These are phyloP conservation scores for Aristolochia contorta DNA, from an alignment of 164 flowering plant genomes.

Conservation along the genomic window DNA sequence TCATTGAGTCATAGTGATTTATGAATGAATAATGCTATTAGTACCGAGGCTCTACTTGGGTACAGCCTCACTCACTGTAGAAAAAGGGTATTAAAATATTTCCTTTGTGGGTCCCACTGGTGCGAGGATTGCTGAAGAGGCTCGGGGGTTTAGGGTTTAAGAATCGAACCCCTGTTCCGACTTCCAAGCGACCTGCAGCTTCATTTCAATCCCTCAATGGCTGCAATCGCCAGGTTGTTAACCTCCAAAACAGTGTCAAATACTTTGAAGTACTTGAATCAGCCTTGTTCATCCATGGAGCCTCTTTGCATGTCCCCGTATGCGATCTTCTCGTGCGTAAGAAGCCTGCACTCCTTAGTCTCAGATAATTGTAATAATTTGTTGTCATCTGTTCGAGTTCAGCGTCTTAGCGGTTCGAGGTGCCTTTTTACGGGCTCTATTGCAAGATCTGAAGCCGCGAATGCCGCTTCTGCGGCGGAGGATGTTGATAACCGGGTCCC, in stretches of 20 bases:
- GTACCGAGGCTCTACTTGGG: too few relatives aligned
- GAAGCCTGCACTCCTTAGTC: constrained; percentile 15
- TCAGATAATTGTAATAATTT: not conserved
- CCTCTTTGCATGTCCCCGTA: not conserved
- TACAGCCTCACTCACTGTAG: too few relatives aligned
- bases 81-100: too few relatives aligned
- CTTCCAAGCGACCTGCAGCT: too few relatives aligned
- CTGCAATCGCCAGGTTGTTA: not conserved
- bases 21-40: too few relatives aligned
- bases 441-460: constrained; percentile 13
- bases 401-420: constrained; percentile 9
- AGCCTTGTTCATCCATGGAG: not conserved
- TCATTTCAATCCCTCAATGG: not conserved
- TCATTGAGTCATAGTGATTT: too few relatives aligned
- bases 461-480: constrained; percentile 13
- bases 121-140: too few relatives aligned
- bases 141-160: too few relatives aligned
- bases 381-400: not conserved
- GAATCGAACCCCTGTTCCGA: too few relatives aligned
- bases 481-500: constrained; percentile 58
- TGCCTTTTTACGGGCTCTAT: constrained; percentile 19
- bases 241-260: constrained; percentile 10
- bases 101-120: too few relatives aligned
- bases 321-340: constrained; percentile 6
- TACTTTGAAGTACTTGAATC: constrained; percentile 8